A percentile compares a stretch with the other conserved stretches of the same genome.
phyloP scores from a whole-genome alignment of 805 yeast genomes.

The Candida patagonica region DNA sequence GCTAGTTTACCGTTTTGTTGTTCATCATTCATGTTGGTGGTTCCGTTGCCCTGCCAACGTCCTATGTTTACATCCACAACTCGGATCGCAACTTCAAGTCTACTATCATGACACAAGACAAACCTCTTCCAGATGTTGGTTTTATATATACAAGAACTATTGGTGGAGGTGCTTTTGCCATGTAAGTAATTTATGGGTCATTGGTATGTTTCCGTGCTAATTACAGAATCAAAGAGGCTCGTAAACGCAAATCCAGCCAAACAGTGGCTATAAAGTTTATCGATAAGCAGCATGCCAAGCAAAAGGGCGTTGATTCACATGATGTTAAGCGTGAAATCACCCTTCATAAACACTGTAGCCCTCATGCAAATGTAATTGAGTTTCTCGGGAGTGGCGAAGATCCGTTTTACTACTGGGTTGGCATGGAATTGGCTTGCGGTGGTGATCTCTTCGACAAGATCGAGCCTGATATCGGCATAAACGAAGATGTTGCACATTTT shows the following conservation, averaged over 20 bases:
- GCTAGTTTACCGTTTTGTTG: no score
- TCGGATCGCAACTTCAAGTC: background rate
- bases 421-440: slow-evolving; percentile 59
- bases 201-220: background rate
- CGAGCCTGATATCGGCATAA: slow-evolving; percentile 66
- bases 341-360: slow-evolving; percentile 49
- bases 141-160: slow-evolving; percentile 38
- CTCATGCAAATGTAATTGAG: slow-evolving; percentile 52
- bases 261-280: slow-evolving; percentile 53
- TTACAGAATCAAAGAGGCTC: slow-evolving; percentile 42
- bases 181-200: slow-evolving; percentile 25
- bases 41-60: background rate
- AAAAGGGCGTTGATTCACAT: slow-evolving; percentile 8
- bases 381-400: slow-evolving; percentile 47
- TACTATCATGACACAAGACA: slow-evolving; percentile 2
- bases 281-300: slow-evolving; percentile 24
- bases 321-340: slow-evolving; percentile 37
- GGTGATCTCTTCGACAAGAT: slow-evolving; percentile 75
- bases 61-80: background rate
- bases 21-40: no score
- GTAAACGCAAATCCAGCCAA: slow-evolving; percentile 29
- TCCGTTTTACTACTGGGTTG: slow-evolving; percentile 51
- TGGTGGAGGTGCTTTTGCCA: slow-evolving; percentile 63
- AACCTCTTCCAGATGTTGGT: slow-evolving; percentile 1
- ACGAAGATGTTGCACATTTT: slow-evolving; percentile 55